phyloP scores from a whole-genome alignment of 192 early-diverging fungal species.

The Coemansia sp. region DNA sequence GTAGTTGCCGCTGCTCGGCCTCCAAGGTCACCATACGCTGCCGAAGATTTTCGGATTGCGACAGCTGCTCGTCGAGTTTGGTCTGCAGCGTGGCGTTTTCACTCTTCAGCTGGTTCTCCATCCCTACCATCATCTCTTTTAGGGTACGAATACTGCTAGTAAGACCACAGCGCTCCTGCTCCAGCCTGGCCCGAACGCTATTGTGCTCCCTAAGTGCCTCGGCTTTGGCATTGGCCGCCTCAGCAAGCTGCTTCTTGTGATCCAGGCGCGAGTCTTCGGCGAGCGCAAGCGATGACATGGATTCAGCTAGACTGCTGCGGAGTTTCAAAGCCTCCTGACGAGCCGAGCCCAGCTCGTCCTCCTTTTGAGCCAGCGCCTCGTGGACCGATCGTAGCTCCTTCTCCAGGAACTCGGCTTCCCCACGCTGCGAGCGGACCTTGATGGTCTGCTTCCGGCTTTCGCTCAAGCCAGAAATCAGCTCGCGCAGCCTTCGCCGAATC shows the following conservation, averaged over 20 bases:
- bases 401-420: slow-evolving; percentile 51
- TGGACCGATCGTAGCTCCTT: slow-evolving; percentile 45
- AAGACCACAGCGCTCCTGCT: slow-evolving; percentile 7
- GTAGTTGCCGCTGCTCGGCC: not conserved
- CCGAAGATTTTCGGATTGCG: not conserved
- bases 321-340: slow-evolving; percentile 38
- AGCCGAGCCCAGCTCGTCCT: slow-evolving; percentile 31
- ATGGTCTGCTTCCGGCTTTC: slow-evolving; percentile 38
- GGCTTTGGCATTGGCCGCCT: not conserved
- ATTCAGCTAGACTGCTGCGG: slow-evolving; percentile 4
- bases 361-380: slow-evolving; percentile 38
- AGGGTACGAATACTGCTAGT: not conserved
- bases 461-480: slow-evolving; percentile 38
- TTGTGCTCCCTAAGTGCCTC: not conserved
- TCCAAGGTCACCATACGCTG: not conserved
- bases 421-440: slow-evolving; percentile 48
- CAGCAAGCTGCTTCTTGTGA: slow-evolving; percentile 9
- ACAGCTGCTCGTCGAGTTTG: not conserved
- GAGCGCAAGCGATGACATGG: slow-evolving; percentile 1
- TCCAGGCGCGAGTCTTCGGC: slow-evolving; percentile 4
- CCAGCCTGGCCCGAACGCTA: slow-evolving; percentile 1
- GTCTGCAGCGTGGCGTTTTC: not conserved
- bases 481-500: slow-evolving; percentile 44
- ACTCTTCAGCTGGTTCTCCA: not conserved
- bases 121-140: not conserved